These are phyloP conservation scores for Kwoniella sp. DNA, from an alignment of 768 basidiomycete genomes.

Conservation along the genomic window DNA sequence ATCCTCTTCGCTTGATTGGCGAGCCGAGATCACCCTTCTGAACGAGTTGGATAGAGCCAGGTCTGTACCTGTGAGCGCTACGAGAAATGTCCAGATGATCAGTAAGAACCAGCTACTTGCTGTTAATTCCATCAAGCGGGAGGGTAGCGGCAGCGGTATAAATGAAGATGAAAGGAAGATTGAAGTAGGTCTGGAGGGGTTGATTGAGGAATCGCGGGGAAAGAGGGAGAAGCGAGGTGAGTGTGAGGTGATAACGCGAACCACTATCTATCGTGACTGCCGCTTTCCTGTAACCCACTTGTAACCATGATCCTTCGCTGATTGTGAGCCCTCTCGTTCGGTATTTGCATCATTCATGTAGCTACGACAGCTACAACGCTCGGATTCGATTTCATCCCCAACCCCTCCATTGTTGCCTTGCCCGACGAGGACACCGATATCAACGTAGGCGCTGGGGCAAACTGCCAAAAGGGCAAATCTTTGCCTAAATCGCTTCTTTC, in stretches of 20 bases:
- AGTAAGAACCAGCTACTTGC: conserved; percentile 7
- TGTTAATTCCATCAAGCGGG: not conserved
- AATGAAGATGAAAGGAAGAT: conserved; percentile 9
- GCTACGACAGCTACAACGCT: conserved; percentile 46
- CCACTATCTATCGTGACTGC: too few species aligned
- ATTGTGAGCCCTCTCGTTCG: too few species aligned
- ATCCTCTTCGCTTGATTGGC: conserved; percentile 31
- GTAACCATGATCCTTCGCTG: not conserved
- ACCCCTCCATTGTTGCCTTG: conserved; percentile 38
- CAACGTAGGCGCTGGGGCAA: not conserved
- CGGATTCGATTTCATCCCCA: conserved; percentile 50
- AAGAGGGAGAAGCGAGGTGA: conserved; percentile 46
- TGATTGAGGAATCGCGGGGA: conserved; percentile 39
- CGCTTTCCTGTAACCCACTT: too few species aligned
- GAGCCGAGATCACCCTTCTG: conserved; percentile 36
- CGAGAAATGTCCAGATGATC: conserved; percentile 9
- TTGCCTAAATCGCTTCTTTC: conserved; percentile 2
- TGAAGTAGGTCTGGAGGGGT: conserved; percentile 37
- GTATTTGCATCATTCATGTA: too few species aligned
- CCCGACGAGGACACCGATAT: conserved; percentile 26
- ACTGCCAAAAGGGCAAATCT: not conserved
- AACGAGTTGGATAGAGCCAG: conserved; percentile 13
- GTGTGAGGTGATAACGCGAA: conserved; percentile 3
- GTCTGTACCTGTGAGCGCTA: conserved; percentile 13
- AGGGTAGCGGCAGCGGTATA: conserved; percentile 1